Base-by-base conservation (phyloP, 2,329 filamentous ascomycete genomes). In the Neoascochyta sp. region DNA sequence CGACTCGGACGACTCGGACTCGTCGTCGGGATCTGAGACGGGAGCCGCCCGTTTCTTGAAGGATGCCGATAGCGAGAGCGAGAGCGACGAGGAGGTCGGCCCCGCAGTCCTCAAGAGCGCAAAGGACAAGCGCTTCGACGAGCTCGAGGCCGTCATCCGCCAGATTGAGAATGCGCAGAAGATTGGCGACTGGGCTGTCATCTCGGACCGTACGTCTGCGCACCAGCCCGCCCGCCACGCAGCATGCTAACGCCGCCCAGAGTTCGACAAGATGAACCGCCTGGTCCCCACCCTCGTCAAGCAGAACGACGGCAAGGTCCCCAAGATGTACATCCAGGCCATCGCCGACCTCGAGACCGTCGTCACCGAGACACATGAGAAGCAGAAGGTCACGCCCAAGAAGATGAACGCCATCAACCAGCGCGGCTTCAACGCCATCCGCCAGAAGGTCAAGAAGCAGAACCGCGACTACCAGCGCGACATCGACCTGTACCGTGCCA, bases 381-480 rank as follows among this genome's bases (percentile, higher is more conserved):
- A 95, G 76, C 86, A 94, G 63, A 98, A 98, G 74, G 85, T 93
- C 50, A 85, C 86, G 3, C 80, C 83, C 43, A 95, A 95, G 80
- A 96, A 95, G 77, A 95, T 96, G 89, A 98, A 95, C 70, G 88
- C 89, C 41, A 92, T 83, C 60, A 93, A 90, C 62, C 84, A 88
- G 47, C 86, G 88, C 68, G 88, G 89, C 57, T 78, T 98, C 57
- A 98, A 96, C 65, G 87, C 89, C 42, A 86, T 96, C 59, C 94
- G 95, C 71, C 92, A 98, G 67, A 89, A 89, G 70, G 87, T 98
- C 73, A 89, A 90, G 79, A 96, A 95, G 78, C 90, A 90, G 70
- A 94, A 90, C 76, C 93, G 94, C 70, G 90, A 96, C 45, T 90
- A 90, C 69, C 79, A 86, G 58, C 73, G 76, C 41, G 86, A 95